phyloP scores from a whole-genome alignment of 352 stramenopile species.

The Phytophthora niederhauseri region DNA sequence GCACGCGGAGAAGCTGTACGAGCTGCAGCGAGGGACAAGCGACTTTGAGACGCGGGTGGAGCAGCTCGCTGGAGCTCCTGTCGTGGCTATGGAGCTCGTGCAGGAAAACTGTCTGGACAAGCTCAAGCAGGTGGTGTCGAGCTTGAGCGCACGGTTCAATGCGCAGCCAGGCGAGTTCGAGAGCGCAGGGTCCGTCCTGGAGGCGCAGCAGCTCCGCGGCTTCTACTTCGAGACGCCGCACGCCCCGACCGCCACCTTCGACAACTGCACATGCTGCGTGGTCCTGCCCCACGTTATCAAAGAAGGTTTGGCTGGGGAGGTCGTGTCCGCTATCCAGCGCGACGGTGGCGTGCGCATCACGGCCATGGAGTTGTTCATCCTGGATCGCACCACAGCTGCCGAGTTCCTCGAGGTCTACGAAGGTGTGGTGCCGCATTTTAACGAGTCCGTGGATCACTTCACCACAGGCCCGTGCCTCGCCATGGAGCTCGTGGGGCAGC shows the following conservation, averaged over 20 bases:
- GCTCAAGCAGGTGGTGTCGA: constrained; percentile 58
- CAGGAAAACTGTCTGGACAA: constrained; percentile 72
- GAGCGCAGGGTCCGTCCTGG: constrained; percentile 52
- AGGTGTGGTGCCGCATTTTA: constrained; percentile 93
- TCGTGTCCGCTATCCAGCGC: constrained; percentile 84
- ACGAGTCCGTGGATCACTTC: constrained; percentile 91
- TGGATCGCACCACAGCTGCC: constrained; percentile 85
- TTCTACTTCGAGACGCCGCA: constrained; percentile 72
- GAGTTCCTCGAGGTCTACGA: constrained; percentile 95
- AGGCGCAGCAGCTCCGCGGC: constrained; percentile 59
- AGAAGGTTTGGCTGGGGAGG: constrained; percentile 73
- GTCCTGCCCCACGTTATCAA: constrained; percentile 94
- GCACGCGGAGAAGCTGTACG: constrained; percentile 63
- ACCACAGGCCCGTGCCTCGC: constrained; percentile 89
- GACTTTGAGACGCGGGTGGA: constrained; percentile 46
- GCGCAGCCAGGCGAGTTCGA: constrained; percentile 54
- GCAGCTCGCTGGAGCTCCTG: constrained; percentile 41
- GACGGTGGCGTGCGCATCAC: constrained; percentile 75
- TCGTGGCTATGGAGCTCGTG: constrained; percentile 80
- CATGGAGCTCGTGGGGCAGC: constrained; percentile 84
- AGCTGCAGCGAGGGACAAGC: constrained; percentile 41
- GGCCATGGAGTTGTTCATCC: constrained; percentile 89
- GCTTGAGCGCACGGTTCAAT: constrained; percentile 50
- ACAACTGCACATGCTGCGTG: constrained; percentile 93
- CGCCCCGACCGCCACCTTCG: constrained; percentile 71